Evolutionary conservation across 176 grass and related monocot species (phyloP), one percentile per base, ranked within the genome.

Genomic region (Juncus effusus): DNA sequence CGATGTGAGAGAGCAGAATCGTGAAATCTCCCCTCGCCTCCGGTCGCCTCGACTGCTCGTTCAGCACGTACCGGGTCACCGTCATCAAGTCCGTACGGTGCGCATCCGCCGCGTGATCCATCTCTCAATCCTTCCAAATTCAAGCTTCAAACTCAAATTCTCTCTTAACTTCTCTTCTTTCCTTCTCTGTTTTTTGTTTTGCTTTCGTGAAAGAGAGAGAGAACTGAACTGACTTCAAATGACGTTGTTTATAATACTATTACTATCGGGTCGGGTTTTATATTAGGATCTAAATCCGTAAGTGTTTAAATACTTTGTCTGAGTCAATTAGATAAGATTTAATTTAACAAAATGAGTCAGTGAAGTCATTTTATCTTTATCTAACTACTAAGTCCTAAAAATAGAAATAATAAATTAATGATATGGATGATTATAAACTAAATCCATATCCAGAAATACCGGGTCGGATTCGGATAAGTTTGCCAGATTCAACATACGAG

Each of bases 1-100:
- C 89, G 89, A 99, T 99, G 85, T 99, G 83, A 10, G 79, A 88
- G 76, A 99, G 85, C 53, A 99, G 94, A 89, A 99, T 99, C 78
- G 80, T 82, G 76, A 99, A 86, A 80, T 99, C 94, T 38, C 94
- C 94, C 55, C 86, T 78, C 10, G 94, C 83, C 78, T 99, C 89
- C 4, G 80, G 80, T 58, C 78, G 19, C 81, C 73, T 65, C 78
- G 83, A 80, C 78, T 99, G 94, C 85, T 99, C 94, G 85, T 90
- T 99, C 14, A 99, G 80, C 73, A 93, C 94, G 76, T 93, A 53
- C 78, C 94, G 61, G 60, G 88, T 99, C 76, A 99, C 81, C 10
- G 94, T 99, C 94, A 99, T 99, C 76, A 99, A 67, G 72, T 99
- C 94, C 71, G 94, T 99, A 72, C 76, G 89, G 5, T 82, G 36